Percentiles rank a stretch among this genome's conserved stretches.
These are phyloP conservation scores for carrot (Daucus carota) DNA, from an alignment of 129 eudicot species.

Conservation along the genomic window DNA sequence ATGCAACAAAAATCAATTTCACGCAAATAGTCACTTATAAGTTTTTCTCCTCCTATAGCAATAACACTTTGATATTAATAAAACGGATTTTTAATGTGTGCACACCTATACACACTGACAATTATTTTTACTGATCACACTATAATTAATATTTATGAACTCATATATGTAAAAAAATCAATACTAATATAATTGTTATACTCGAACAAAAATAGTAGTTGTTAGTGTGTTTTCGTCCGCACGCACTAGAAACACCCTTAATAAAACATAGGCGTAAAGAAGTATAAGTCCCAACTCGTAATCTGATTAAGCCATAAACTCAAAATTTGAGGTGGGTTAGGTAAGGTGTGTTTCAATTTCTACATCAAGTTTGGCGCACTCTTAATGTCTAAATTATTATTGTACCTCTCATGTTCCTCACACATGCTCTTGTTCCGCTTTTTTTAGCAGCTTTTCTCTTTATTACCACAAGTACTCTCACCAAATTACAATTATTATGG, in stretches of 20 bases:
- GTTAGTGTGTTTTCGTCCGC: no score
- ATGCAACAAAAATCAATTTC: background rate
- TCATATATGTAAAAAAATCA: no score
- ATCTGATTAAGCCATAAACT: background rate
- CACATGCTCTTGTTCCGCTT: slow-evolving; percentile 4
- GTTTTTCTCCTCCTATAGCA: no score
- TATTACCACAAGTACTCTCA: background rate
- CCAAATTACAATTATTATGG: background rate
- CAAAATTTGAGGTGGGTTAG: background rate
- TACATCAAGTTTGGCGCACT: slow-evolving; percentile 9
- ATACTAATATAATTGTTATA: no score
- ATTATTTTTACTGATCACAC: no score
- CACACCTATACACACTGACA: no score
- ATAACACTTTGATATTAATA: no score
- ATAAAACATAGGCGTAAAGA: no score
- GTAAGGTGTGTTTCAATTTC: background rate
- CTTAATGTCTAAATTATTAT: slow-evolving; percentile 2
- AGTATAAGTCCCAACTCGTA: background rate
- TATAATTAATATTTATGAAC: no score
- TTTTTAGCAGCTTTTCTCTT: background rate
- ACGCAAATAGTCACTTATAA: background rate
- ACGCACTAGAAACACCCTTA: no score
- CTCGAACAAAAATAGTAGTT: no score
- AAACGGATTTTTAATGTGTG: no score
- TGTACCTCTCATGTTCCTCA: slow-evolving; percentile 4